Percentiles rank a stretch among this genome's conserved stretches.
phyloP scores from a whole-genome alignment of 2,329 filamentous ascomycete species.

The Penicillium occitanis region DNA sequence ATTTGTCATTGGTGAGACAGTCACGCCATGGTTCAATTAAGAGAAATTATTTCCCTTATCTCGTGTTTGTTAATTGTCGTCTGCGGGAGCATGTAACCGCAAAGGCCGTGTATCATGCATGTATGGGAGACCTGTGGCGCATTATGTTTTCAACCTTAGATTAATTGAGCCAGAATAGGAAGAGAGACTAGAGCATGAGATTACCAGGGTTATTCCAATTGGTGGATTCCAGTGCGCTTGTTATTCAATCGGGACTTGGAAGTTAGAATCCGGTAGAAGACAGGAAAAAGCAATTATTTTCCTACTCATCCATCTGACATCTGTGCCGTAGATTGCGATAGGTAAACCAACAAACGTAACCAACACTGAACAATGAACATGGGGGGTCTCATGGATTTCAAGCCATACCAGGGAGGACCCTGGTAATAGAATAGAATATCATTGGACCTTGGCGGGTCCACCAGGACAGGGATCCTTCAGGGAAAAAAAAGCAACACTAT shows the following conservation, averaged over 20 bases:
- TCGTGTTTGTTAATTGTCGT: not conserved
- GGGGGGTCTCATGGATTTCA: not conserved
- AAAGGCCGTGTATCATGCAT: not conserved
- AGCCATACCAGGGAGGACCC: not conserved
- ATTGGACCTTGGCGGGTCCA: not conserved
- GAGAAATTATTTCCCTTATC: not conserved
- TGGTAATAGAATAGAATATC: not conserved
- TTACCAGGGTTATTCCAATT: not conserved
- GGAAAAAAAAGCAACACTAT: not conserved
- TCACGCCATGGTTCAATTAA: conserved; percentile 14
- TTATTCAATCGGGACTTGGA: not conserved
- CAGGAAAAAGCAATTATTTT: not conserved
- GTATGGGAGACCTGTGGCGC: not conserved
- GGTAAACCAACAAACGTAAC: not conserved
- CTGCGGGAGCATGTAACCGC: not conserved
- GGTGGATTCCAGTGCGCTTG: not conserved
- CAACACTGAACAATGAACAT: not conserved
- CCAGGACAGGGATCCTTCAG: not conserved
- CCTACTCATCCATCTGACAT: not conserved
- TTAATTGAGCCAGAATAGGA: not conserved
- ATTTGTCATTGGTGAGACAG: conserved; percentile 18
- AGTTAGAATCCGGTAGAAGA: not conserved
- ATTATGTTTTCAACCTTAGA: not conserved
- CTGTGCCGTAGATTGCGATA: not conserved
- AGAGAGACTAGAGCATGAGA: not conserved